phyloP scores from a whole-genome alignment of 352 stramenopile genomes.

The Globisporangium takayamanum region DNA sequence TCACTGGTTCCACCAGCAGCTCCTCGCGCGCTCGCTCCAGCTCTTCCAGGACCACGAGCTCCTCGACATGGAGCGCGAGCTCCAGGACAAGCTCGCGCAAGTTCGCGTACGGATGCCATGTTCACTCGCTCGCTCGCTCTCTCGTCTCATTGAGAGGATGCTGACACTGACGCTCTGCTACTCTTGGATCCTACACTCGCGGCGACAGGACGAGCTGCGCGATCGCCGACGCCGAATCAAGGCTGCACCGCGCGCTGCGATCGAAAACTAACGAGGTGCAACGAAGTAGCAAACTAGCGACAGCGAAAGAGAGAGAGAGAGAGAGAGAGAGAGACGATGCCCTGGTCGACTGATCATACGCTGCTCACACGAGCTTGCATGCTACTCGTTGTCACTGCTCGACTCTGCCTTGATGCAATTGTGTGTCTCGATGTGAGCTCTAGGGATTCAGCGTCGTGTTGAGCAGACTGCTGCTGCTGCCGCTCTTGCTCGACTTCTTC shows the following conservation, averaged over 20 bases:
- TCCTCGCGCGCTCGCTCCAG: conserved; percentile 42
- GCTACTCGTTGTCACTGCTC: background rate
- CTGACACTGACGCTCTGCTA: background rate
- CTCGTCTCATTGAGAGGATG: background rate
- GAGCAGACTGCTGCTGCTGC: conserved; percentile 8
- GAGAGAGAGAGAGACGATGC: background rate
- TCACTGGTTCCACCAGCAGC: conserved; percentile 58
- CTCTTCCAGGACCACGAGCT: conserved; percentile 43
- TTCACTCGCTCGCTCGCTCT: background rate
- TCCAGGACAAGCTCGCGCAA: conserved; percentile 42
- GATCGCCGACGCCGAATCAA: conserved; percentile 13
- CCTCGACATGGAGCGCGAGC: conserved; percentile 34
- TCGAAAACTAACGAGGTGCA: conserved; percentile 1
- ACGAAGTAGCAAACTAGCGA: background rate
- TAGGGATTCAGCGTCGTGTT: conserved; percentile 13
- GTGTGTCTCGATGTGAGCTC: background rate
- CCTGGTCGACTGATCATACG: background rate
- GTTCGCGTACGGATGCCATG: conserved; percentile 20
- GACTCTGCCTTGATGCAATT: background rate
- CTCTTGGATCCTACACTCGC: background rate
- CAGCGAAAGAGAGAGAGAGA: background rate
- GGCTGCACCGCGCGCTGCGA: background rate
- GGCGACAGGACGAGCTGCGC: conserved; percentile 22
- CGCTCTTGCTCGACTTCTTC: conserved; percentile 2
- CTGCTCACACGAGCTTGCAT: background rate